Evolutionary conservation across 2,329 filamentous ascomycete species (phyloP).

Genomic region (Aaosphaeria pasadenensis): DNA sequence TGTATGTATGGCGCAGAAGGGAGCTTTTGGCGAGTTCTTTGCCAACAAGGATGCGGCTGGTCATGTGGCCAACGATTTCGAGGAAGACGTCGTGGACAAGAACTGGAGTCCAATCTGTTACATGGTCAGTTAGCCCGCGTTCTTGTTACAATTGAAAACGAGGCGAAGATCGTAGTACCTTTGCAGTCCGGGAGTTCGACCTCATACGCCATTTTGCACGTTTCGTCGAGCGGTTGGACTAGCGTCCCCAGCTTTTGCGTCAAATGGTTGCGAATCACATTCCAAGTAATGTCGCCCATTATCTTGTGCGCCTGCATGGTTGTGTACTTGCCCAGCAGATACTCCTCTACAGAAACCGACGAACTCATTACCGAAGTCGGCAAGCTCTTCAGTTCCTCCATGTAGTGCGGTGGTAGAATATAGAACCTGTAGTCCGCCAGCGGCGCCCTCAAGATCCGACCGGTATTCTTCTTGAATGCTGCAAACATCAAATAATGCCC

Average conservation of each 20-base stretch:
- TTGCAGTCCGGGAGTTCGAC: conserved; percentile 2
- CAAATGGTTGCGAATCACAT: conserved; percentile 1
- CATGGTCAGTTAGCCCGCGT: neutral
- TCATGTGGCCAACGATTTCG: conserved; percentile 3
- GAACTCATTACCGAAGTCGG: conserved; percentile 13
- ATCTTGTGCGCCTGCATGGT: neutral
- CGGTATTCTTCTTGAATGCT: conserved; percentile 1
- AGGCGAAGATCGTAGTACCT: neutral
- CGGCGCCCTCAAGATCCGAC: conserved; percentile 1
- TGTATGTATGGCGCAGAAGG: conserved; percentile 1
- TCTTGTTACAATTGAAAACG: too few species aligned
- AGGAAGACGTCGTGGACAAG: conserved; percentile 1
- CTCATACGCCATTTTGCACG: neutral
- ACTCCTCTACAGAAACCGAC: conserved; percentile 8
- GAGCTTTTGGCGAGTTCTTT: conserved; percentile 1
- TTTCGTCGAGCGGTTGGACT: conserved; percentile 1
- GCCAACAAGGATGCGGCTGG: conserved; percentile 3
- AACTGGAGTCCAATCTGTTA: conserved; percentile 3
- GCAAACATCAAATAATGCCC: conserved; percentile 2
- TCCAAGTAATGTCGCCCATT: conserved; percentile 3
- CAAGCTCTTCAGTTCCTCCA: conserved; percentile 17
- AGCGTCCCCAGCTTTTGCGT: conserved; percentile 3
- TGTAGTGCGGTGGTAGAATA: conserved; percentile 19
- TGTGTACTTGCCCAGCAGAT: conserved; percentile 2
- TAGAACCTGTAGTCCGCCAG: conserved; percentile 10